Conservation (phyloP, 2,329 filamentous ascomycete genomes). For the Diplodia sapinea region DNA sequence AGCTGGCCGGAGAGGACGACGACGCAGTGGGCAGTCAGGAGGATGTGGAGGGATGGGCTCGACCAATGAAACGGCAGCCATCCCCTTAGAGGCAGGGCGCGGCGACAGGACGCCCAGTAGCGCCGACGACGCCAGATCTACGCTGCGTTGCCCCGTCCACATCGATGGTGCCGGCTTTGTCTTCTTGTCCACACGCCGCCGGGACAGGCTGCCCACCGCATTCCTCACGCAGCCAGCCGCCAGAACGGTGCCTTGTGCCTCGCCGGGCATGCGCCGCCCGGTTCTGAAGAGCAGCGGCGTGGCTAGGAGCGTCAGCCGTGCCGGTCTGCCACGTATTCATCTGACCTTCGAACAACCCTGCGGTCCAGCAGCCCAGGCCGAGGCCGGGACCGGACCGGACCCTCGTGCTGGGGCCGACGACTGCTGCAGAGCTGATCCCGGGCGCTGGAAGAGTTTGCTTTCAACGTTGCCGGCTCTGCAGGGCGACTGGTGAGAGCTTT, state of each 20-base stretch:
- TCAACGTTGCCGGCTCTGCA: slow-evolving; percentile 10
- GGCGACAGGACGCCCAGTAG: slow-evolving; percentile 15
- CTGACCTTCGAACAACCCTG: slow-evolving; percentile 22
- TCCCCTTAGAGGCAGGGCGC: slow-evolving; percentile 20
- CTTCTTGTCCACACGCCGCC: neutral
- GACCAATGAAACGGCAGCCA: slow-evolving; percentile 26
- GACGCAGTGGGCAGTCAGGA: slow-evolving; percentile 3
- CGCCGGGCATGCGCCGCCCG: slow-evolving; percentile 19
- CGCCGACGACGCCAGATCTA: slow-evolving; percentile 16
- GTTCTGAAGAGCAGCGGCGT: slow-evolving; percentile 22
- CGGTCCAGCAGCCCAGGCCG: slow-evolving; percentile 8
- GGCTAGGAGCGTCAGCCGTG: slow-evolving; percentile 24
- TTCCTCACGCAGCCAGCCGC: slow-evolving; percentile 20
- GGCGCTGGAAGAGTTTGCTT: slow-evolving; percentile 22
- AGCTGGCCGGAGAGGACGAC: slow-evolving; percentile 6
- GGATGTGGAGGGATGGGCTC: slow-evolving; percentile 20
- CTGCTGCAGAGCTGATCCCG: slow-evolving; percentile 9
- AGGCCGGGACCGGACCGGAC: slow-evolving; percentile 25
- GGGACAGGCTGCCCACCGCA: slow-evolving; percentile 22
- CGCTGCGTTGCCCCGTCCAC: slow-evolving; percentile 13
- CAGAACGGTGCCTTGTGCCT: slow-evolving; percentile 4
- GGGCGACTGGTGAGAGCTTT: slow-evolving; percentile 20
- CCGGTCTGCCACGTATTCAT: slow-evolving; percentile 28
- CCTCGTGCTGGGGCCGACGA: slow-evolving; percentile 13
- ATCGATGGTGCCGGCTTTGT: neutral